Percentiles rank a stretch among this genome's conserved stretches.
Evolutionary conservation across 2,329 filamentous ascomycete genomes (phyloP).

Genomic region (Stagonosporopsis rhizophila): DNA sequence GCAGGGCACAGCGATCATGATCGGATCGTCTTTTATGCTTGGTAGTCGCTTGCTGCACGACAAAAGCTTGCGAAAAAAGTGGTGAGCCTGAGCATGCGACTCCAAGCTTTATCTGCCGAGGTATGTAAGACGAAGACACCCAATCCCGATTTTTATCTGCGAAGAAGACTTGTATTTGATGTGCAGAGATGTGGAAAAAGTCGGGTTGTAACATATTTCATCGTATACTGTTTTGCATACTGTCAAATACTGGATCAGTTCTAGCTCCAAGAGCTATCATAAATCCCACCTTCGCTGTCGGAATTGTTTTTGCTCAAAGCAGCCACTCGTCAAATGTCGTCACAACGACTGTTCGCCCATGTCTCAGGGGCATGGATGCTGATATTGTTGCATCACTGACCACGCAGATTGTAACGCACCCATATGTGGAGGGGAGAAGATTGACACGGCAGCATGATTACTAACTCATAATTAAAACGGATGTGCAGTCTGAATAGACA

Average conservation of each 20-base stretch:
- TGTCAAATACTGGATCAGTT: background rate
- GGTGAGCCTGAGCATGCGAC: conserved; percentile 4
- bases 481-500: too few species aligned
- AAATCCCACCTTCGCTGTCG: background rate
- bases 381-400: background rate
- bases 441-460: background rate
- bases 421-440: background rate
- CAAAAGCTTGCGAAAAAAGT: conserved; percentile 21
- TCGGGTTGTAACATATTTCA: background rate
- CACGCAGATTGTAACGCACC: background rate
- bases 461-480: background rate
- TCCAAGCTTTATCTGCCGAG: background rate
- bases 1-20: conserved; percentile 25
- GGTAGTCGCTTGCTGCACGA: conserved; percentile 28
- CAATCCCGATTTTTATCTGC: background rate
- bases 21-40: conserved; percentile 30
- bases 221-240: background rate
- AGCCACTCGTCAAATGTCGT: too few species aligned
- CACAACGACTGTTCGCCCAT: background rate
- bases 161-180: background rate
- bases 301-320: background rate
- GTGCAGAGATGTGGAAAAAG: background rate
- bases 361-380: background rate
- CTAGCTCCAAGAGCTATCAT: background rate
- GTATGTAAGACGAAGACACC: background rate